A percentile compares a stretch with the other conserved stretches of the same genome.
These are phyloP conservation scores for Ceratocystis albifundus DNA, from an alignment of 2,329 filamentous ascomycete genomes.

Conservation along the genomic window DNA sequence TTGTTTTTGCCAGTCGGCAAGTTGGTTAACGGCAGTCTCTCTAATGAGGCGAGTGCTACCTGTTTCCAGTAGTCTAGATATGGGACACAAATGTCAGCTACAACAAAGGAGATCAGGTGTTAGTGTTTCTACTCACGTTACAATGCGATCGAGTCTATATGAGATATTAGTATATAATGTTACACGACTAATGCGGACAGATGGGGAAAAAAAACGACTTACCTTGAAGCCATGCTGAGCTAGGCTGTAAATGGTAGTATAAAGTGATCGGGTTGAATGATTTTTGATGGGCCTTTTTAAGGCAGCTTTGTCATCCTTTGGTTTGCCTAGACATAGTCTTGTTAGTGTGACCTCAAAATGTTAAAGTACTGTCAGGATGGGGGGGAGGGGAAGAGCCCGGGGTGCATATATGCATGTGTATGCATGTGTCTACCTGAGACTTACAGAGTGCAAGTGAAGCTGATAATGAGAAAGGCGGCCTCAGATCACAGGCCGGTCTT, in stretches of 20 bases:
- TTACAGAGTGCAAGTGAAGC: conserved; percentile 1
- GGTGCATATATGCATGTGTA: neutral
- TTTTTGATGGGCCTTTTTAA: conserved; percentile 20
- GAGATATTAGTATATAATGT: conserved; percentile 14
- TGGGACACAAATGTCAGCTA: neutral
- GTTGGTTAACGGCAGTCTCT: conserved; percentile 90
- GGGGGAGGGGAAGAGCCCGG: too few relatives aligned
- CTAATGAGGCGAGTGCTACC: conserved; percentile 92
- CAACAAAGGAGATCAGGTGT: neutral
- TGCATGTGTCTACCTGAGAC: neutral
- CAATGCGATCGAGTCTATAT: conserved; percentile 65
- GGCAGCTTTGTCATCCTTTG: conserved; percentile 24
- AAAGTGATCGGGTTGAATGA: conserved; percentile 21
- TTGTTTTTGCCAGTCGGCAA: conserved; percentile 95
- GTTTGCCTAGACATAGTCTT: neutral
- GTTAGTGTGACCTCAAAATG: neutral
- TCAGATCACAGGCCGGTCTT: neutral
- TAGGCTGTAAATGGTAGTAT: conserved; percentile 22
- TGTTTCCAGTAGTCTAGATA: conserved; percentile 75
- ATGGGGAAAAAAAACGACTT: conserved; percentile 20
- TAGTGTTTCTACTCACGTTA: conserved; percentile 55
- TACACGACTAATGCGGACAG: neutral
- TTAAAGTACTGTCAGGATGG: neutral
- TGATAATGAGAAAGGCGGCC: neutral
- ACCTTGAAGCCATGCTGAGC: conserved; percentile 48